A percentile compares a stretch with the other conserved stretches of the same genome.
Conservation (phyloP, 2,329 filamentous ascomycete species). For the Phaeosphaeria sp. region DNA sequence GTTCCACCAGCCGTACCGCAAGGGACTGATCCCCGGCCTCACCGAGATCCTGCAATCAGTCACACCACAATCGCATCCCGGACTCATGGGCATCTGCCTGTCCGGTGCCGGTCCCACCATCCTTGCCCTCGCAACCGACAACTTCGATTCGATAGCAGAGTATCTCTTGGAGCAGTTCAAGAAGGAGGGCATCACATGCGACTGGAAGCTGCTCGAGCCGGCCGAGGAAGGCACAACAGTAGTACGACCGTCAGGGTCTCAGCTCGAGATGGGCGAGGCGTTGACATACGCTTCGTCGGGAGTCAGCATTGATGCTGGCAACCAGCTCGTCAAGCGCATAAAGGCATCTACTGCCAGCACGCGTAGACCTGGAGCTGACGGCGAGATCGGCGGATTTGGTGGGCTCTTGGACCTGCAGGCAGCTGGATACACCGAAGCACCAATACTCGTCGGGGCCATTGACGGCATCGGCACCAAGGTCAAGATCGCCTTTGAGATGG, state of each 20-base stretch:
- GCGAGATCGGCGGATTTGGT: slow-evolving; percentile 94
- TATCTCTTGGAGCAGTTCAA: slow-evolving; percentile 79
- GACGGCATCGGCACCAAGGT: slow-evolving; percentile 97
- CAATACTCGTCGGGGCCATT: slow-evolving; percentile 89
- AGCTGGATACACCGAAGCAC: slow-evolving; percentile 75
- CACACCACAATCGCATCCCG: slow-evolving; percentile 84
- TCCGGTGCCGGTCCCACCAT: slow-evolving; percentile 96
- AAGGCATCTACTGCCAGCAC: slow-evolving; percentile 89
- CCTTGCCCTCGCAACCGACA: slow-evolving; percentile 85
- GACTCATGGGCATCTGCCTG: slow-evolving; percentile 90
- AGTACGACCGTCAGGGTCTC: slow-evolving; percentile 22
- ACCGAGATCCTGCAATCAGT: slow-evolving; percentile 90
- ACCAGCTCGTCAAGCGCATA: slow-evolving; percentile 90
- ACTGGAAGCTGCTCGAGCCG: slow-evolving; percentile 87
- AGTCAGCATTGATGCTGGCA: slow-evolving; percentile 93
- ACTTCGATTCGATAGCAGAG: slow-evolving; percentile 86
- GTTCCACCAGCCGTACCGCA: slow-evolving; percentile 94
- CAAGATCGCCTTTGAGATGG: slow-evolving; percentile 89
- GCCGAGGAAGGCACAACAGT: slow-evolving; percentile 71
- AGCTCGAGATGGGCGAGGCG: slow-evolving; percentile 33
- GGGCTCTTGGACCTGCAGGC: slow-evolving; percentile 80
- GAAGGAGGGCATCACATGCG: slow-evolving; percentile 75
- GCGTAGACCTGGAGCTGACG: slow-evolving; percentile 83
- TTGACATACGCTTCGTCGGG: slow-evolving; percentile 93
- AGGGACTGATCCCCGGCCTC: slow-evolving; percentile 88